Conservation (phyloP, 1,284 basidiomycete genomes). For the Cryptococcus neoformans region DNA sequence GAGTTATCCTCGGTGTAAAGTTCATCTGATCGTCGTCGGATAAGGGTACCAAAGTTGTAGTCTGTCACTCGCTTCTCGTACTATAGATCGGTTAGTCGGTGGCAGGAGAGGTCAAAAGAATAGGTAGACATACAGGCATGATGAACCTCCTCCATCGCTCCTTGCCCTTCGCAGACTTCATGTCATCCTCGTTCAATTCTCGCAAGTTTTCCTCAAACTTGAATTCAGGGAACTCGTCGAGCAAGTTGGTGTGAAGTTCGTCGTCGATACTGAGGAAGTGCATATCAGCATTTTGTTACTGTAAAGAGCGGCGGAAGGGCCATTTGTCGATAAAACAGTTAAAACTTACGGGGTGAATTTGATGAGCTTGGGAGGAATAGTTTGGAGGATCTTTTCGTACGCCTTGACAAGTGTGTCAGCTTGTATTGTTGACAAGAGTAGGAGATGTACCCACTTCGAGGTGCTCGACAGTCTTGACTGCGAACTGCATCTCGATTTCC, state of each 20-base stretch:
- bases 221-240: slow-evolving; percentile 80
- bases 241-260: slow-evolving; percentile 79
- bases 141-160: slow-evolving; percentile 90
- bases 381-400: slow-evolving; percentile 92
- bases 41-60: slow-evolving; percentile 95
- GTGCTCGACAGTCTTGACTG: slow-evolving; percentile 94
- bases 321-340: background rate
- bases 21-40: slow-evolving; percentile 72
- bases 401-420: slow-evolving; percentile 57
- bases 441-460: slow-evolving; percentile 62
- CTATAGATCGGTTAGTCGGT: slow-evolving; percentile 4
- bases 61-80: slow-evolving; percentile 87
- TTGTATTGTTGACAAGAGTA: background rate
- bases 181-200: slow-evolving; percentile 84
- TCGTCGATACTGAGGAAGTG: slow-evolving; percentile 68
- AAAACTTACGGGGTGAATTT: slow-evolving; percentile 70
- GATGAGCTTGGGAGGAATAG: slow-evolving; percentile 71
- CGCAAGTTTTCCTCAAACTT: slow-evolving; percentile 63
- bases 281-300: background rate
- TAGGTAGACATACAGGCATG: slow-evolving; percentile 59
- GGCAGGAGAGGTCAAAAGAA: background rate
- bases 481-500: slow-evolving; percentile 98
- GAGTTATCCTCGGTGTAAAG: slow-evolving; percentile 93
- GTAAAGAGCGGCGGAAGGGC: too few species aligned
- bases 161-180: slow-evolving; percentile 92